Conservation (phyloP, 345 rosid genomes). For the Salix purpurea region DNA sequence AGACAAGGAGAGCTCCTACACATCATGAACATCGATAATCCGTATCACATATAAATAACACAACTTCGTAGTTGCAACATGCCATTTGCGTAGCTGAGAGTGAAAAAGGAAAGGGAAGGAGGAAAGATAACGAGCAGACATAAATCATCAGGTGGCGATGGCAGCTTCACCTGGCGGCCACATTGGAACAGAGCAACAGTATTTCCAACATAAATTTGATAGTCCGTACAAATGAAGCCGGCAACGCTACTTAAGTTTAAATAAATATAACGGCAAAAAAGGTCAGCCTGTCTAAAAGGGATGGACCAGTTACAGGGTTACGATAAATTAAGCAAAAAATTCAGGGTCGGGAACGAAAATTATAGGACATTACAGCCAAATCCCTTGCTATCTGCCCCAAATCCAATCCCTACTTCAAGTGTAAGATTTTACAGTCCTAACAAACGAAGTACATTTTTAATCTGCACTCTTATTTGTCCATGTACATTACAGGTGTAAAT, state of each 20-base stretch:
- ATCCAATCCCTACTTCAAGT: slow-evolving; percentile 21
- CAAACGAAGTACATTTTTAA: slow-evolving; percentile 17
- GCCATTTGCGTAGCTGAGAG: neutral
- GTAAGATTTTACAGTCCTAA: slow-evolving; percentile 18
- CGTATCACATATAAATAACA: neutral
- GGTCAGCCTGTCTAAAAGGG: neutral
- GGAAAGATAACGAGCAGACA: neutral
- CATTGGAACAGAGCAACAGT: too few species aligned
- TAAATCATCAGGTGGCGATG: neutral
- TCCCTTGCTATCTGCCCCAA: slow-evolving; percentile 10
- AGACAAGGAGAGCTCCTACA: neutral
- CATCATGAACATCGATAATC: neutral
- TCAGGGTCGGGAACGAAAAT: neutral
- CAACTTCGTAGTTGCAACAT: neutral
- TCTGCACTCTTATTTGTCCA: slow-evolving; percentile 23
- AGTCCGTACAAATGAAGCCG: neutral
- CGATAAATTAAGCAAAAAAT: neutral
- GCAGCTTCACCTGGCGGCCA: neutral
- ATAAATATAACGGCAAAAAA: neutral
- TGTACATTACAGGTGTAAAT: slow-evolving; percentile 18
- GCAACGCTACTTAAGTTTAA: neutral
- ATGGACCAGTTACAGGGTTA: neutral
- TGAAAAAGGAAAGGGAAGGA: neutral
- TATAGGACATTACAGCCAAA: slow-evolving; percentile 16
- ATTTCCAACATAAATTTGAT: neutral